phyloP scores from a whole-genome alignment of 2,329 filamentous ascomycete genomes.

The Diaporthe vaccinii region DNA sequence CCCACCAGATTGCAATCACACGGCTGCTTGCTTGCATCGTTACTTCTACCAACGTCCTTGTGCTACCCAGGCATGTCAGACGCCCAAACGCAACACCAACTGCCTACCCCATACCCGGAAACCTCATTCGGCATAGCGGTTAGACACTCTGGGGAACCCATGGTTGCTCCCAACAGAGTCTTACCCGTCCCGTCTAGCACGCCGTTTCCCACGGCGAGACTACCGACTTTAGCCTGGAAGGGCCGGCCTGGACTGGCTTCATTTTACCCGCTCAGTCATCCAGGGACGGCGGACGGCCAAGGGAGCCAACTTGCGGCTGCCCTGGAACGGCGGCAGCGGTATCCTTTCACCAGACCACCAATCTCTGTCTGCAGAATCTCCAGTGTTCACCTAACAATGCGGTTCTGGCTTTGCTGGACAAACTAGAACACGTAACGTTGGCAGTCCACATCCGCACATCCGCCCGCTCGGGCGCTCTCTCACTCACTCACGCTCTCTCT shows the following conservation, averaged over 20 bases:
- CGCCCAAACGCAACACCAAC: conserved; percentile 31
- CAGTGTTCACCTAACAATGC: not conserved
- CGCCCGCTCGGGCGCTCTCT: not conserved
- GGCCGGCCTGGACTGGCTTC: conserved; percentile 52
- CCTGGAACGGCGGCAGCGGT: conserved; percentile 29
- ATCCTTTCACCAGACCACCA: conserved; percentile 9
- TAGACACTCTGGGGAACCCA: conserved; percentile 31
- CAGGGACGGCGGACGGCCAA: conserved; percentile 1
- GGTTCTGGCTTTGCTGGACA: not conserved
- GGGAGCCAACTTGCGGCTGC: conserved; percentile 23
- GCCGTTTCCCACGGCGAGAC: conserved; percentile 35
- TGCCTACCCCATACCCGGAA: conserved; percentile 6
- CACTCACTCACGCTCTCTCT: not conserved
- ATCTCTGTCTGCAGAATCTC: not conserved
- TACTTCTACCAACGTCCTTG: conserved; percentile 21
- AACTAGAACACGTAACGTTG: not conserved
- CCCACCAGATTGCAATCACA: conserved; percentile 38
- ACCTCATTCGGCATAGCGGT: conserved; percentile 28
- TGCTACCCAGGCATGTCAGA: conserved; percentile 30
- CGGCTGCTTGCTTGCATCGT: conserved; percentile 32
- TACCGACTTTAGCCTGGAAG: conserved; percentile 59
- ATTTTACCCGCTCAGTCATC: conserved; percentile 49
- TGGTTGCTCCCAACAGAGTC: conserved; percentile 20
- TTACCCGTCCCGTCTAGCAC: conserved; percentile 46
- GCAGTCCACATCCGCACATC: conserved; percentile 13